Evolutionary conservation across 345 rosid genomes (phyloP), one percentile per base, ranked within the genome.

Genomic region (Bretschneidera sinensis): DNA sequence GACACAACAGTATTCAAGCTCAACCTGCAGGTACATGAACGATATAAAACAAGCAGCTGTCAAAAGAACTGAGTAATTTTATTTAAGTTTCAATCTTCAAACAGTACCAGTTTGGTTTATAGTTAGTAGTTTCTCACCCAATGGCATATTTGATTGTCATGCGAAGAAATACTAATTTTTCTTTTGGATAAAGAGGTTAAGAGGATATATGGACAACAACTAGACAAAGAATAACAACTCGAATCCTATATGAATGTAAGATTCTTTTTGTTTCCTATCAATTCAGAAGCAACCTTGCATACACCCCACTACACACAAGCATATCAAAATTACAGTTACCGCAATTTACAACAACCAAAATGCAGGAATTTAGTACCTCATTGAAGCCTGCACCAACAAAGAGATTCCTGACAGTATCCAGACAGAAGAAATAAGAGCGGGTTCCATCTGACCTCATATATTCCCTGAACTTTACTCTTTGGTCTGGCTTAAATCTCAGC

Each of bases 361-460:
- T n/a, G n/a, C n/a, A n/a, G n/a, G n/a, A n/a, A n/a, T n/a, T n/a
- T n/a, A 28, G 56, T 79, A 86, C 98, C 95, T 86, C 87, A 19
- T 65, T 61, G 78, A 89, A 92, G 70, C 96, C 98, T 21, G 83
- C 90, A 63, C 53, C 70, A 20, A 69, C 21, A 73, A 84, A 85
- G 51, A 92, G 86, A 70, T 68, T 78, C 69, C 82, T 72, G 24
- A 76, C 79, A 7, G 81, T 77, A 60, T 89, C 87, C 53, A 87
- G 68, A 57, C 83, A 77, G 78, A 87, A 92, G 81, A 92, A 92
- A 73, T 89, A 92, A 22, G 97, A 89, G 28, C 72, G 82, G 17
- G 98, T 89, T 65, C 94, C 94, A 75, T 92, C 98, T 5, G 84
- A 69, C 39, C 87, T 79, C 76, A 85, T 57, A 61, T 92, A 92